phyloP scores from a whole-genome alignment of 164 flowering plant species.

The Malania oleifera region DNA sequence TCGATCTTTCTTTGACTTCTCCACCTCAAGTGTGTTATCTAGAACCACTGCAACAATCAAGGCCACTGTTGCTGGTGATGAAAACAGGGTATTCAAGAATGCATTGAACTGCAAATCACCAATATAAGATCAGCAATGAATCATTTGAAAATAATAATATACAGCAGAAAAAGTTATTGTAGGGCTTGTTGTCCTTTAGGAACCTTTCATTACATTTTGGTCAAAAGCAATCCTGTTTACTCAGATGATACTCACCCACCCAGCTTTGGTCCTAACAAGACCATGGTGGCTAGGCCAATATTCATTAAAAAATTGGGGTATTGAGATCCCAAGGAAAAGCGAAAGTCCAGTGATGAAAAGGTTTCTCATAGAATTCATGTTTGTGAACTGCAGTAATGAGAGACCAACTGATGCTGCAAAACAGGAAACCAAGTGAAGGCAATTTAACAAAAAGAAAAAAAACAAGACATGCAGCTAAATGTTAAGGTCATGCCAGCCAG shows the following conservation, averaged over 20 bases:
- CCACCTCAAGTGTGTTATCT: constrained; percentile 90
- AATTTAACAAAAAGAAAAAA: neutral
- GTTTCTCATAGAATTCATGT: constrained; percentile 97
- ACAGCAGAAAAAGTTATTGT: too few relatives aligned
- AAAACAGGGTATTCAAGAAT: constrained; percentile 76
- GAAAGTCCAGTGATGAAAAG: constrained; percentile 81
- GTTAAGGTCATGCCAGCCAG: too few relatives aligned
- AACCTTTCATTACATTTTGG: too few relatives aligned
- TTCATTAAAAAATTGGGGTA: constrained; percentile 76
- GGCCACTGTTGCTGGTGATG: constrained; percentile 81
- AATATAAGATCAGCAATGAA: neutral
- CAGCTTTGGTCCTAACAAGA: constrained; percentile 80
- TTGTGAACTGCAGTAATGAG: constrained; percentile 94
- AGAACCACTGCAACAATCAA: constrained; percentile 80
- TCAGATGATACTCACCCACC: constrained; percentile 66
- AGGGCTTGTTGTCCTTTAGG: too few relatives aligned
- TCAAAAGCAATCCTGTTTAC: too few relatives aligned
- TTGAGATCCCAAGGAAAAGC: constrained; percentile 86
- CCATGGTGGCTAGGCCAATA: constrained; percentile 54
- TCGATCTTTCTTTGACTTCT: constrained; percentile 79
- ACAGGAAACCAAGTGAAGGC: neutral
- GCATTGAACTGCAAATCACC: constrained; percentile 76
- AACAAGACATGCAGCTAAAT: neutral
- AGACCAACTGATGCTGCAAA: constrained; percentile 86
- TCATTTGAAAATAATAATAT: neutral